Base-by-base conservation (phyloP, 805 yeast species). In the Yarrowia sp. region DNA sequence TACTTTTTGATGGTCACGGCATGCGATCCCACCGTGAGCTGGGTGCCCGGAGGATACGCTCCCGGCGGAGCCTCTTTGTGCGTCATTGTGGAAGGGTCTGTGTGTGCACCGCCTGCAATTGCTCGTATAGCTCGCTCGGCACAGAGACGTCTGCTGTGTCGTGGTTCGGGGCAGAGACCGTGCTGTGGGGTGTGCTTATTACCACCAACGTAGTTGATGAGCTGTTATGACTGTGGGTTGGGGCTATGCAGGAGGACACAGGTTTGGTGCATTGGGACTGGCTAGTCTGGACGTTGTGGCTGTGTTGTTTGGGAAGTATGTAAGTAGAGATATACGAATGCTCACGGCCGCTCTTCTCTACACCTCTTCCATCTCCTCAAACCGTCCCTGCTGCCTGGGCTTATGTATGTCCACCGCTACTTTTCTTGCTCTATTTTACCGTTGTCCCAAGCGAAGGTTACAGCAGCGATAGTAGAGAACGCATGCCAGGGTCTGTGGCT, bases 1-100 rank as follows among this genome's bases (percentile, higher is more conserved):
- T 88, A 92, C 66, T 85, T 80, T 65, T 80, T 78, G 68, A 91
- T 82, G 47, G 78, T 75, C n/a, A 85, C 87, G 56, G 78, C 77
- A 73, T 92, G 97, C 4, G 92, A 81, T 10, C 97, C 97, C 35
- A 91, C 97, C 1, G 90, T 82, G 65, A 92, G 78, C 64, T 76
- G 76, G 4, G 94, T 88, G 5, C 96, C 97, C 8, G 94, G 88
- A 10, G 80, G 74, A 69, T 86, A 89, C 7, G 89, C 84, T 64
- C 87, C 85, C 19, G 88, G 84, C 36, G 80, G 76, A 65, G 74
- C 74, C 71, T 53, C 71, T 44, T 53, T 55, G 58, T 51, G 41
- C 16, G 65, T 58, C 63, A 62, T 62, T 38, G 46, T 16, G 44
- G 63, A 27, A 6, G 47, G n/a, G 35, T 10, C 22, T 27, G 32